Evolutionary conservation across 2,329 filamentous ascomycete genomes (phyloP).

Genomic region (Exophiala xenobiotica): DNA sequence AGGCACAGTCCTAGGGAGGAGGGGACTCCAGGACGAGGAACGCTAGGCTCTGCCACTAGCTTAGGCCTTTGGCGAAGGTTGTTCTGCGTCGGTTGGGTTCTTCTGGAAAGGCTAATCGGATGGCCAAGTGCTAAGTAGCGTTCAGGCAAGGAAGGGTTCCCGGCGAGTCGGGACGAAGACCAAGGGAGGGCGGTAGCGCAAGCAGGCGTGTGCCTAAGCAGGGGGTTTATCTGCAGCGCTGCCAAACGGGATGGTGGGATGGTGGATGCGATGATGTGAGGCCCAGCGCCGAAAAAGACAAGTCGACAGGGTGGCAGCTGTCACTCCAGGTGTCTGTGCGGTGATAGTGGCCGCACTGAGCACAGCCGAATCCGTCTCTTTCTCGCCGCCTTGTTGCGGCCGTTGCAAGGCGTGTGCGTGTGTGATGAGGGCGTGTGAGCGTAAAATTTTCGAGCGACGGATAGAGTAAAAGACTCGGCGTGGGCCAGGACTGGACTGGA

Average conservation of each 20-base stretch:
- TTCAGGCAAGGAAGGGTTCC: too few species aligned
- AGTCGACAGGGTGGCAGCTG: neutral
- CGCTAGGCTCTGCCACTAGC: slow-evolving; percentile 20
- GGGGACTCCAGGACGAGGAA: slow-evolving; percentile 6
- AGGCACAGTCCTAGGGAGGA: slow-evolving; percentile 22
- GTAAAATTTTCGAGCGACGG: slow-evolving; percentile 2
- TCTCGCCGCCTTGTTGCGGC: neutral
- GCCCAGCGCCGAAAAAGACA: neutral
- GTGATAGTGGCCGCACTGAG: slow-evolving; percentile 13
- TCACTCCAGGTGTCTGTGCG: slow-evolving; percentile 1
- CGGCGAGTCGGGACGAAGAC: slow-evolving; percentile 19
- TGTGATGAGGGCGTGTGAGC: neutral
- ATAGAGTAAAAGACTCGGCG: slow-evolving; percentile 1
- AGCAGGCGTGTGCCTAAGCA: slow-evolving; percentile 5
- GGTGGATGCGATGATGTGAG: neutral
- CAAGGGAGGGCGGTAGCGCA: slow-evolving; percentile 18
- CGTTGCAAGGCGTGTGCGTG: neutral
- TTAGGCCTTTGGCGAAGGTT: slow-evolving; percentile 24
- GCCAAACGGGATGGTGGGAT: neutral
- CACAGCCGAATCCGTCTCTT: neutral
- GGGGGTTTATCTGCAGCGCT: slow-evolving; percentile 7
- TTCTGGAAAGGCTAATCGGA: slow-evolving; percentile 25
- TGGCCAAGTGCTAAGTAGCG: neutral
- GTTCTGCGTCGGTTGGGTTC: slow-evolving; percentile 6
- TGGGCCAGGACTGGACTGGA: slow-evolving; percentile 15